phyloP scores from a whole-genome alignment of 495 filamentous ascomycete genomes.

The Jackrogersella minutella region DNA sequence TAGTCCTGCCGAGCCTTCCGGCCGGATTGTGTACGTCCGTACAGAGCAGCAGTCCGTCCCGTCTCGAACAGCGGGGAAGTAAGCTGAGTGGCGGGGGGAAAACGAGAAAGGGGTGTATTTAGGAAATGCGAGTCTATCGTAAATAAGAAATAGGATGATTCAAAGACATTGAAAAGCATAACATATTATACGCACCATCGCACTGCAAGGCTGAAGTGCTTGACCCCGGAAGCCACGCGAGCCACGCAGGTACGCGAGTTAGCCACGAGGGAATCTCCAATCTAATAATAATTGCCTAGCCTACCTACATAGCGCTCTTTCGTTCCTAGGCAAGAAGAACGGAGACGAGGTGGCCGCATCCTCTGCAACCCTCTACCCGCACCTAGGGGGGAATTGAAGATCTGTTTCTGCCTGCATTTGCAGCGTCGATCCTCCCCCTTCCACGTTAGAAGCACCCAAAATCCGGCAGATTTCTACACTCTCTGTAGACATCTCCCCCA shows the following conservation, averaged over 20 bases:
- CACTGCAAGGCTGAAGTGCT: slow-evolving; percentile 15
- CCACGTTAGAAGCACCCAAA: background rate
- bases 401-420: slow-evolving; percentile 23
- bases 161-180: background rate
- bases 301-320: background rate
- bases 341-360: slow-evolving; percentile 31
- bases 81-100: background rate
- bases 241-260: slow-evolving; percentile 31
- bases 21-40: background rate
- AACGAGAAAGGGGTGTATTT: background rate
- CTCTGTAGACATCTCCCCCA: background rate
- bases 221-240: slow-evolving; percentile 27
- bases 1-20: slow-evolving; percentile 6
- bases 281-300: slow-evolving; percentile 29
- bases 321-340: slow-evolving; percentile 5
- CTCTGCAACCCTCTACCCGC: slow-evolving; percentile 19
- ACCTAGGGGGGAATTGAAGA: too few relatives aligned
- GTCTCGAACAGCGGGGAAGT: background rate
- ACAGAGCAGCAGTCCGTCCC: slow-evolving; percentile 7
- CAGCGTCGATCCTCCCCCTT: slow-evolving; percentile 26
- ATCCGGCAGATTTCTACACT: background rate
- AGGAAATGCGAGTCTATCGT: background rate
- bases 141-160: background rate
- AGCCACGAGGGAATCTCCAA: slow-evolving; percentile 32
- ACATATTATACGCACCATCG: background rate